Base-by-base conservation (phyloP, 768 basidiomycete genomes). In the Ramaria sp. region DNA sequence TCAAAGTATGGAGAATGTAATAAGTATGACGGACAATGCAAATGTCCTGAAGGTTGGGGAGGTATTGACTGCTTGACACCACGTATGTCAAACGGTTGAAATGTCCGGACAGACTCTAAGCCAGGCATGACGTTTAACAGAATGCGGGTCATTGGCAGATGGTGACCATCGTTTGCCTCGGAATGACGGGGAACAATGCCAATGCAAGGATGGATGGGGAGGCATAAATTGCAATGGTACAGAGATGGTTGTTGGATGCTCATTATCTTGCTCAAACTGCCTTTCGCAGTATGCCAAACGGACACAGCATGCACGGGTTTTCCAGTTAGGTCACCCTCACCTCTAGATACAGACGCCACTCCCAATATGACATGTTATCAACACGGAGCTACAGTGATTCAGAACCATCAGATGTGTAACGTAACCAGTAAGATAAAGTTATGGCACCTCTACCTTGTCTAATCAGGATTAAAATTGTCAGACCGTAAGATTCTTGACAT, bases 221-320 rank as follows among this genome's bases (percentile, higher is more conserved):
- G 95, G 96, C 13, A 84, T 97, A 57, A 98, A 97, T 65, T 99
- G 96, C 72, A 98, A 99, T 70, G 93, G 94, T 93, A 50, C 55
- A 79, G 64, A 25, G 8, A 9, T 16, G 28, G 27, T 28, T 10
- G 48, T 22, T 38, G 2, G 18, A n/a, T 5, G 24, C 10, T 39
- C 42, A 50, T 25, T n/a, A 50, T 25, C 34, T 25, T 15, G 18
- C 24, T 37, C 41, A 22, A 13, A 20, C 30, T 18, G 43, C 42
- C 24, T 5, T 48, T 48, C 38, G 24, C 52, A 97, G 95, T 97
- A 1, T 99, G 95, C 70, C 72, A 91, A 66, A 83, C 73, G 45
- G 81, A 97, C 66, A 63, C 78, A 18, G 81, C 91, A 3, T 99
- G 95, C 66, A 66, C 74, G 8, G 81, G 78, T 1, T 93, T 99